Evolutionary conservation across 306 rosid species (phyloP).

Genomic region (Vigna reflexopilosa): DNA sequence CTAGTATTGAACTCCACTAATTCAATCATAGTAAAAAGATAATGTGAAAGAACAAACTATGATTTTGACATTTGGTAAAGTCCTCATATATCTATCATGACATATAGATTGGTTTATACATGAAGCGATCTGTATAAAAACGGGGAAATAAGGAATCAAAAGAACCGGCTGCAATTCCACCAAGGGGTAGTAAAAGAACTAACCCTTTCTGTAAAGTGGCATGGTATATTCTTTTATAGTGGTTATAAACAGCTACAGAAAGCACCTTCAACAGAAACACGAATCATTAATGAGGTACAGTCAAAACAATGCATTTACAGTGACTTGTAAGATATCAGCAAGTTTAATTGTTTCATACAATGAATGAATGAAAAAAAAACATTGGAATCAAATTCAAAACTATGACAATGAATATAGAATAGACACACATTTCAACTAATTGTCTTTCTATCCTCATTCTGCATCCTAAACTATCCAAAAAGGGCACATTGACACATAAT

Average conservation of each 20-base stretch:
- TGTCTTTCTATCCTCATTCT: slow-evolving; percentile 8
- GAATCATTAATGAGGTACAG: slow-evolving; percentile 39
- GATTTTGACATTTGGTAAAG: slow-evolving; percentile 24
- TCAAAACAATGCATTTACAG: slow-evolving; percentile 36
- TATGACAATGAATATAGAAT: slow-evolving; percentile 1
- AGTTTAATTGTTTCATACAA: neutral
- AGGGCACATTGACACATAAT: neutral
- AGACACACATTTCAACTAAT: neutral
- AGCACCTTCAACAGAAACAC: slow-evolving; percentile 76
- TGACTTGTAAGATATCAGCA: slow-evolving; percentile 9
- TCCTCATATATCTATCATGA: slow-evolving; percentile 31
- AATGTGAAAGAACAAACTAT: slow-evolving; percentile 23
- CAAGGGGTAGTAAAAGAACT: slow-evolving; percentile 45
- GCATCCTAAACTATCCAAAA: slow-evolving; percentile 25
- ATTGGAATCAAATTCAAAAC: slow-evolving; percentile 34
- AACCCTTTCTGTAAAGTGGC: slow-evolving; percentile 81
- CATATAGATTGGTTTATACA: neutral
- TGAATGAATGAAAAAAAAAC: neutral
- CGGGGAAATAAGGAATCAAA: slow-evolving; percentile 8
- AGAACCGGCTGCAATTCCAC: slow-evolving; percentile 1
- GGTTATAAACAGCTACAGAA: slow-evolving; percentile 97
- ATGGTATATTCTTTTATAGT: slow-evolving; percentile 89
- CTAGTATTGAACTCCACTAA: slow-evolving; percentile 55
- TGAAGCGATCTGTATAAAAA: neutral
- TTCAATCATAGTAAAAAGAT: slow-evolving; percentile 43